These are phyloP conservation scores for Galerina marginata DNA, from an alignment of 768 basidiomycete genomes.

Conservation along the genomic window DNA sequence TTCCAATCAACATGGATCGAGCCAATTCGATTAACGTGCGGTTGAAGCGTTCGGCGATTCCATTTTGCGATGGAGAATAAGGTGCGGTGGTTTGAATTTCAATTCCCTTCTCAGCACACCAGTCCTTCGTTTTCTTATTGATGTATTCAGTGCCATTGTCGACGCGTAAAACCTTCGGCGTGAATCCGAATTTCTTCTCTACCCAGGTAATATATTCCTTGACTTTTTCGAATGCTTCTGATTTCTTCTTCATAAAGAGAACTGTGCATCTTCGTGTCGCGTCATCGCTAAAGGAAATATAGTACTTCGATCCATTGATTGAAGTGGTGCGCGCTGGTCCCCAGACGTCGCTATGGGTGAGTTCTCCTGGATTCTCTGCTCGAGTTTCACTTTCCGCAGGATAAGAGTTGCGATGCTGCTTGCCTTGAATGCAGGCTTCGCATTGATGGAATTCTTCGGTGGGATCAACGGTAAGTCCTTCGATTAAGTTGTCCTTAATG, in stretches of 20 bases:
- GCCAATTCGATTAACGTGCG: too few species aligned
- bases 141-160: too few species aligned
- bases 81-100: too few species aligned
- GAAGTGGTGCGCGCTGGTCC: constrained; percentile 28
- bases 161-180: too few species aligned
- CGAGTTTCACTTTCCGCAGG: constrained; percentile 33
- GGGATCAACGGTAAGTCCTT: neutral
- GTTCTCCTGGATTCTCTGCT: constrained; percentile 24
- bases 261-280: constrained; percentile 1
- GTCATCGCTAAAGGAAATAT: constrained; percentile 30
- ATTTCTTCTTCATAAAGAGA: too few species aligned
- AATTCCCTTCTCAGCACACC: too few species aligned
- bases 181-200: constrained; percentile 9
- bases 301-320: constrained; percentile 29
- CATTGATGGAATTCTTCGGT: constrained; percentile 25
- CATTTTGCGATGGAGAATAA: too few species aligned
- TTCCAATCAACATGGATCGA: constrained; percentile 28
- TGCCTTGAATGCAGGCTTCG: constrained; percentile 38
- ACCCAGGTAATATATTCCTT: constrained; percentile 16
- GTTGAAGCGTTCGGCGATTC: too few species aligned
- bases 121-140: too few species aligned
- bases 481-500: neutral
- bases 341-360: constrained; percentile 33
- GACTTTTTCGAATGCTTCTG: constrained; percentile 16
- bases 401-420: constrained; percentile 32